phyloP scores from a whole-genome alignment of 1,284 basidiomycete genomes.

The Malassezia brasiliensis region DNA sequence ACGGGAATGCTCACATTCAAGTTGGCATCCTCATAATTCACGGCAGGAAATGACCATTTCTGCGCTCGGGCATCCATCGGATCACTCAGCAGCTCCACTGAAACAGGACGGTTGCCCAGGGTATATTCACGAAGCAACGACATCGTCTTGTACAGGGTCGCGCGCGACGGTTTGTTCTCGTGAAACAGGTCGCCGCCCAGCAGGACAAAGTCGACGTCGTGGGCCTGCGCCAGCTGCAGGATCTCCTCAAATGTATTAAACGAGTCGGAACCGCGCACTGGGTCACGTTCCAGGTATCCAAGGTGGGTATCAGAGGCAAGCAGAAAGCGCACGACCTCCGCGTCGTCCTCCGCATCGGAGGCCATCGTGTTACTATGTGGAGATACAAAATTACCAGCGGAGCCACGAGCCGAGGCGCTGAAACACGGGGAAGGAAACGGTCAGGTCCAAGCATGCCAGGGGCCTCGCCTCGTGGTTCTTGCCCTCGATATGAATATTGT shows the following conservation, averaged over 20 bases:
- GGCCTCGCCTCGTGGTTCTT: constrained; percentile 61
- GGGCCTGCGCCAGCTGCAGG: constrained; percentile 73
- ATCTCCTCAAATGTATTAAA: constrained; percentile 93
- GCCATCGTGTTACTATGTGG: constrained; percentile 4
- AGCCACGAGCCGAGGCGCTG: background rate
- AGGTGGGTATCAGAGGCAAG: constrained; percentile 53
- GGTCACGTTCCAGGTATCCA: constrained; percentile 88
- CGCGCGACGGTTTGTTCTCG: constrained; percentile 86
- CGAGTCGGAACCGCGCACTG: constrained; percentile 84
- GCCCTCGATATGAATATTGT: constrained; percentile 63
- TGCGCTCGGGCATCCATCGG: constrained; percentile 61
- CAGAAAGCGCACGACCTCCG: constrained; percentile 15
- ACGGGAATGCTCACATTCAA: constrained; percentile 88
- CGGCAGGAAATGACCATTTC: constrained; percentile 61
- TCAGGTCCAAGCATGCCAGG: constrained; percentile 3
- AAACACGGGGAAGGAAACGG: constrained; percentile 2
- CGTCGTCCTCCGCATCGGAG: background rate
- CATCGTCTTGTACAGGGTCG: constrained; percentile 63
- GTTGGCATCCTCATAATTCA: constrained; percentile 96
- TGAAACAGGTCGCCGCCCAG: constrained; percentile 94
- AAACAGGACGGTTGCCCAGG: constrained; percentile 72
- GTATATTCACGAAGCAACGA: constrained; percentile 84
- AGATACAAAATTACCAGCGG: background rate
- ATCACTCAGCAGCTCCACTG: constrained; percentile 82
- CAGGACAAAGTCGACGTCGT: constrained; percentile 57